Evolutionary conservation across 139 green algal genomes (phyloP).

Genomic region (Closterium sp.): DNA sequence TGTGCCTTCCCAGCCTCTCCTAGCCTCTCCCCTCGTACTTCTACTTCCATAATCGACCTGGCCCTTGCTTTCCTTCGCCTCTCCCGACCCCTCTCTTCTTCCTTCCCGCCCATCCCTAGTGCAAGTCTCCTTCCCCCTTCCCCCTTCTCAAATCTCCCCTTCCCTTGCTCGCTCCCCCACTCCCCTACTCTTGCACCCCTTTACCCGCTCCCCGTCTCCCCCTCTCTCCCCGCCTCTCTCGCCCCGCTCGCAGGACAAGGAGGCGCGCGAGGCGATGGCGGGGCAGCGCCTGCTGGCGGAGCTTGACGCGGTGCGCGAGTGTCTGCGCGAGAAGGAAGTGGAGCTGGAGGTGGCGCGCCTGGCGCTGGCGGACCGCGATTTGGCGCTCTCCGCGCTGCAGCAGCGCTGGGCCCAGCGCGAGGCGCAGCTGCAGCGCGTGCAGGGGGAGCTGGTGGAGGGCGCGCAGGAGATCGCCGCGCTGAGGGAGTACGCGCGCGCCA

Average conservation of each 20-base stretch:
- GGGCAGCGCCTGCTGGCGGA: slow-evolving; percentile 15
- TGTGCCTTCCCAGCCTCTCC: no score
- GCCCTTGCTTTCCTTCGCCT: no score
- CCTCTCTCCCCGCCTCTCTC: no score
- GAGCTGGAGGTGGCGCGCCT: slow-evolving; percentile 1
- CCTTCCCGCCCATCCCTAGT: no score
- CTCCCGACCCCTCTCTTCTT: not conserved
- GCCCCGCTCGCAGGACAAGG: slow-evolving; percentile 11
- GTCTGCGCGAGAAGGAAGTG: slow-evolving; percentile 27
- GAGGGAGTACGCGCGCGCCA: not conserved
- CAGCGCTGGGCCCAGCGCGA: slow-evolving; percentile 18
- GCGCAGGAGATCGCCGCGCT: not conserved
- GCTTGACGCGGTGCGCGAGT: slow-evolving; percentile 24
- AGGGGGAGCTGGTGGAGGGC: slow-evolving; percentile 1
- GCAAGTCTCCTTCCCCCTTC: no score
- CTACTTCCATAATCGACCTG: no score
- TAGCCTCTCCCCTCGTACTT: no score
- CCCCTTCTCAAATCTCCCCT: no score
- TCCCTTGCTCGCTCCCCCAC: no score
- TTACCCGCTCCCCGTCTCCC: not conserved
- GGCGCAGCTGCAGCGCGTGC: slow-evolving; percentile 16
- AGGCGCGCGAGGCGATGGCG: not conserved
- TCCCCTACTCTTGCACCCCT: not conserved
- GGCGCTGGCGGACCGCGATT: slow-evolving; percentile 16
- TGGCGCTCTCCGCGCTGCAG: slow-evolving; percentile 19